These are phyloP conservation scores for Alternaria metachromatica DNA, from an alignment of 2,329 filamentous ascomycete genomes.

Conservation along the genomic window DNA sequence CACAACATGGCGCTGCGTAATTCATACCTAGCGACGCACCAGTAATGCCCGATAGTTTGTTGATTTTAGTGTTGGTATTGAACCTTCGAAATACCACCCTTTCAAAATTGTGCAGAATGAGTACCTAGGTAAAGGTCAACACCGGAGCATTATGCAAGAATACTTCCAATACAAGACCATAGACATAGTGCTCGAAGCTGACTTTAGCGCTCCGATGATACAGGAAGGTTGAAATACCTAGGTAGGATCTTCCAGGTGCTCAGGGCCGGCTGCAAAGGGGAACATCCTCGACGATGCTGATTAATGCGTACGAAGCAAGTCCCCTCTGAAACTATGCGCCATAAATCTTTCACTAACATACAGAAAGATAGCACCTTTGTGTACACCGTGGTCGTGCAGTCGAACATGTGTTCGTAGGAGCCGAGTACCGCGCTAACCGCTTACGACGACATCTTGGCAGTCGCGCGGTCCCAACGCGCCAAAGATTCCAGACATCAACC, in stretches of 20 bases:
- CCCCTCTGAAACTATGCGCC: background rate
- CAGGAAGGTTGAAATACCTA: background rate
- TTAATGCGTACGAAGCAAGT: background rate
- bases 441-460: constrained; percentile 6
- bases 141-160: too few species aligned
- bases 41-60: background rate
- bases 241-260: background rate
- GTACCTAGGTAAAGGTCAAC: background rate
- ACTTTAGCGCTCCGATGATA: background rate
- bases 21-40: background rate
- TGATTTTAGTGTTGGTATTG: background rate
- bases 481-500: constrained; percentile 27
- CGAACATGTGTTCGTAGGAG: background rate
- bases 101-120: background rate
- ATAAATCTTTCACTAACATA: background rate
- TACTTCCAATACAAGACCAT: background rate
- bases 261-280: background rate
- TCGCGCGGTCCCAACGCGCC: constrained; percentile 26
- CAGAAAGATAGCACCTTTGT: background rate
- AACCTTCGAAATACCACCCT: background rate
- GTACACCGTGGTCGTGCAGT: background rate
- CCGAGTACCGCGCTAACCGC: background rate
- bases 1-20: background rate
- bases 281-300: background rate
- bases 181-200: background rate